Percentiles rank a stretch among this genome's conserved stretches.
phyloP scores from a whole-genome alignment of 2,329 filamentous ascomycete species.

The Ploettnerulaceae sp. region DNA sequence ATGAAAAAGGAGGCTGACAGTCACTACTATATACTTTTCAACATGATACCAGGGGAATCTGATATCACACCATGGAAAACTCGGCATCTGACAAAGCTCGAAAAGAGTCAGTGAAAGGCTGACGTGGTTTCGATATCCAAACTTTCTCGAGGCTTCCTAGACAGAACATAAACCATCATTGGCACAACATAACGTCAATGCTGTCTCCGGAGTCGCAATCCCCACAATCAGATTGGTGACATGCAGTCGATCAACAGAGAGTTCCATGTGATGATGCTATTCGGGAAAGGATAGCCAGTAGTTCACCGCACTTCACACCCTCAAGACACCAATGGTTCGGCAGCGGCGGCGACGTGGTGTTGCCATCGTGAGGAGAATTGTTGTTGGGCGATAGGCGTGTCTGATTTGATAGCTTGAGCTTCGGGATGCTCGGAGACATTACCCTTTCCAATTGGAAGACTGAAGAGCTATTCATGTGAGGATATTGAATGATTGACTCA shows the following conservation, averaged over 20 bases:
- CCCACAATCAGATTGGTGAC: conserved; percentile 11
- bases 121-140: conserved; percentile 3
- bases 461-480: background rate
- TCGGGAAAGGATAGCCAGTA: conserved; percentile 13
- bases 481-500: conserved; percentile 3
- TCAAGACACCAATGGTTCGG: background rate
- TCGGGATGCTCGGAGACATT: conserved; percentile 2
- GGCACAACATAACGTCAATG: background rate
- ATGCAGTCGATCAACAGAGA: conserved; percentile 7
- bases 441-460: background rate
- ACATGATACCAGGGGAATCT: background rate
- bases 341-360: background rate
- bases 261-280: conserved; percentile 16
- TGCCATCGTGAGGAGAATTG: background rate
- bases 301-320: background rate
- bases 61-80: conserved; percentile 8
- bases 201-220: background rate
- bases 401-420: background rate
- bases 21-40: conserved; percentile 1
- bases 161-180: background rate
- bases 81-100: conserved; percentile 12
- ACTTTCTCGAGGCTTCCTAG: background rate
- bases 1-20: background rate
- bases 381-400: background rate
- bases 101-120: conserved; percentile 4